Evolutionary conservation across 768 basidiomycete genomes (phyloP), one percentile per base, ranked within the genome.

Genomic region (Chiua virens): DNA sequence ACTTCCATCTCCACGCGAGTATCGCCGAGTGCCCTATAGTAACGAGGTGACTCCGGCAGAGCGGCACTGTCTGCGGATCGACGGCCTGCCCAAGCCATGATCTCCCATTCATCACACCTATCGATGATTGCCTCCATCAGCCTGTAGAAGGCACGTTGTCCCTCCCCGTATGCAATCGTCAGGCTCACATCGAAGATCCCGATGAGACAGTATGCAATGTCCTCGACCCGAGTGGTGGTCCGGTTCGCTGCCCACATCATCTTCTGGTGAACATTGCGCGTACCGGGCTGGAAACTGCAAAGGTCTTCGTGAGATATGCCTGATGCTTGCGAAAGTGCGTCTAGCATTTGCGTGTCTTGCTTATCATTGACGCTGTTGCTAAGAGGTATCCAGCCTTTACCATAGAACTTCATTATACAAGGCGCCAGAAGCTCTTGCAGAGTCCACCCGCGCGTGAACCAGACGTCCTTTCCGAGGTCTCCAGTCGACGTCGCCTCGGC

Each of bases 231-330:
- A 2, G 71, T 72, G 1, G 69, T 72, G 13, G 57, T 71, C 50
- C 71, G 59, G 7, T 51, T 67, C 20, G 71, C 63, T 5, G 69
- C 71, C 69, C 69, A 72, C 48, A 59, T 57, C 59, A 72, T 66
- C 58, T 54, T 67, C 48, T 59, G 54, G 39, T 61, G 64, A 9
- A 69, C 56, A n/a, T 56, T 40, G 35, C 54, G 57, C 3, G 52
- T 61, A 18, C 69, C 64, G 5, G 64, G 60, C 17, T 53, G 56
- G 58, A 69, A 65, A 18, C 17, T 3, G 28, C 56, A 50, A 17
- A 68, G 40, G 46, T 70, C 68, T 1, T 42, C 42, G 38, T 55
- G 54, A 42, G 66, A 40, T 47, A 68, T 68, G 23, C 64, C 54
- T 15, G 66, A 61, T 17, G 64, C 64, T 17, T n/a, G 53, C 10